A percentile compares a stretch with the other conserved stretches of the same genome.
Evolutionary conservation across 2,329 filamentous ascomycete genomes (phyloP).

Genomic region (Penicillium sp.): DNA sequence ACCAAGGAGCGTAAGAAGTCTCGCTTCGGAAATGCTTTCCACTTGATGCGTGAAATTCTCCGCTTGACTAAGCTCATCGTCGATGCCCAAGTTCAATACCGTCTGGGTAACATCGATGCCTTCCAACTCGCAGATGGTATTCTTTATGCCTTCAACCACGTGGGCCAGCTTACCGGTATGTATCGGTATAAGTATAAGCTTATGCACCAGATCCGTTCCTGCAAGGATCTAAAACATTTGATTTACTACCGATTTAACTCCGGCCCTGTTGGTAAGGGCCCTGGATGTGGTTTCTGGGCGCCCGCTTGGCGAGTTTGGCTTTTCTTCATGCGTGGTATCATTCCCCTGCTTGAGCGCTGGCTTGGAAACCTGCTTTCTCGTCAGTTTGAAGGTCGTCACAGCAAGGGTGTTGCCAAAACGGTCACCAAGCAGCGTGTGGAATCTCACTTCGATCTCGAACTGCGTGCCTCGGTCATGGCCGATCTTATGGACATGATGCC

Average conservation of each 20-base stretch:
- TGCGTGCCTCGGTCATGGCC: conserved; percentile 97
- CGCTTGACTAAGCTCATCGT: conserved; percentile 96
- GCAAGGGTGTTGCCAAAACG: conserved; percentile 97
- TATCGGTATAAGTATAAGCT: conserved; percentile 99
- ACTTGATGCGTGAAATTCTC: conserved; percentile 96
- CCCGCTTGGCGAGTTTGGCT: conserved; percentile 98
- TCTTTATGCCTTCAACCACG: conserved; percentile 98
- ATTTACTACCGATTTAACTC: conserved; percentile 99
- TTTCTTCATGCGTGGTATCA: conserved; percentile 98
- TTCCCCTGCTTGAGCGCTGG: conserved; percentile 94
- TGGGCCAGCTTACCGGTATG: conserved; percentile 97
- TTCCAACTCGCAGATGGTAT: conserved; percentile 99
- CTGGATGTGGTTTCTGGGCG: conserved; percentile 98
- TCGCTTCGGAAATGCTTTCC: conserved; percentile 97
- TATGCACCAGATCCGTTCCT: conserved; percentile 99
- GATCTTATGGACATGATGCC: conserved; percentile 99
- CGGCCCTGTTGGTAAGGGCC: conserved; percentile 92
- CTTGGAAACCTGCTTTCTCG: conserved; percentile 93
- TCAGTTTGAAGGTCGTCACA: conserved; percentile 97
- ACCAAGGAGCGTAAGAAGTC: conserved; percentile 99
- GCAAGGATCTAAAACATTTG: conserved; percentile 97
- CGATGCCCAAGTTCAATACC: conserved; percentile 96
- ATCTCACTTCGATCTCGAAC: conserved; percentile 95
- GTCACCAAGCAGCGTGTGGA: conserved; percentile 99
- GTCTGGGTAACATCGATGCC: conserved; percentile 95